Conservation (phyloP, 2,329 filamentous ascomycete genomes). For the Fusarium sp. region DNA sequence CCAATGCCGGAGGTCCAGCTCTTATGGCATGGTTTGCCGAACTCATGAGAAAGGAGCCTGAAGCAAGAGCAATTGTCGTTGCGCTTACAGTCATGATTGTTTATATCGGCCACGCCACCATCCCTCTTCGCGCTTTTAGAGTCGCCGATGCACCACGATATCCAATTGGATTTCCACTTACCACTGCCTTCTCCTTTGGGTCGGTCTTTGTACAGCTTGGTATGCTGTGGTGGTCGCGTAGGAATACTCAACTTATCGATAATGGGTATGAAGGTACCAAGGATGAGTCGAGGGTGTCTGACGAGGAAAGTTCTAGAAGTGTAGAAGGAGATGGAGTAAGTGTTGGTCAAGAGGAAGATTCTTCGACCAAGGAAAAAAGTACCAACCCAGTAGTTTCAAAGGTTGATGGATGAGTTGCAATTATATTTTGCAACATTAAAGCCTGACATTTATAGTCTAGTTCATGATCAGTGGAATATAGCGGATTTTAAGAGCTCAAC, state of each 20-base stretch:
- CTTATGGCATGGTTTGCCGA: conserved; percentile 56
- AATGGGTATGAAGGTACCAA: conserved; percentile 40
- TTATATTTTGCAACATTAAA: too few species aligned
- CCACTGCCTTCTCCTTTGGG: conserved; percentile 51
- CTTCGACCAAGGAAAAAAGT: conserved; percentile 10
- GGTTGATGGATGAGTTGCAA: background rate
- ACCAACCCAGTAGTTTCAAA: conserved; percentile 14
- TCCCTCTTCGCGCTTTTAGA: conserved; percentile 54
- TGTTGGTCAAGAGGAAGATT: background rate
- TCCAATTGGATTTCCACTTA: conserved; percentile 55
- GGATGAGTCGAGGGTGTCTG: conserved; percentile 26
- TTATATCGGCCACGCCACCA: conserved; percentile 56
- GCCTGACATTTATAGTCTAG: background rate
- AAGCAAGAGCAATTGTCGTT: conserved; percentile 54
- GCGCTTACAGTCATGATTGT: conserved; percentile 56
- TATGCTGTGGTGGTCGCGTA: conserved; percentile 49
- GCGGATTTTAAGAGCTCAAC: too few species aligned
- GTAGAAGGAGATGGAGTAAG: conserved; percentile 10
- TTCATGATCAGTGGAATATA: background rate
- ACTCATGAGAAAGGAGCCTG: conserved; percentile 53
- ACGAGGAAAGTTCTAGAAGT: conserved; percentile 37
- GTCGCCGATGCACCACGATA: conserved; percentile 54
- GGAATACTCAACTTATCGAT: conserved; percentile 37
- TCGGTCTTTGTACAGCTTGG: conserved; percentile 52
- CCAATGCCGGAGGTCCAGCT: conserved; percentile 51